phyloP scores from a whole-genome alignment of 2,329 filamentous ascomycete genomes.

The Coniosporium tulheliwenetii region DNA sequence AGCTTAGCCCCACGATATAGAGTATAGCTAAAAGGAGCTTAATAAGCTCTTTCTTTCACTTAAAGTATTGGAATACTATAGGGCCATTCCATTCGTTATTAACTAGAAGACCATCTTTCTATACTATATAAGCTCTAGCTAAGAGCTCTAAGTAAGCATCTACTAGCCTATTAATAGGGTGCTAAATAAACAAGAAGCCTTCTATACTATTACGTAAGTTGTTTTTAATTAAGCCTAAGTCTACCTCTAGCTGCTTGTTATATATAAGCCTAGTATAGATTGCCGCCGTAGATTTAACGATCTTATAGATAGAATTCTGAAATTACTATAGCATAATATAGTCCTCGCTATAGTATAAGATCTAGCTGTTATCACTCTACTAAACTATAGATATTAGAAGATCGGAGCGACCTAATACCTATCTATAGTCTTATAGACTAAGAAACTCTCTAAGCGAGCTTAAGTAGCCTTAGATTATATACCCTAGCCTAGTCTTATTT shows the following conservation, averaged over 20 bases:
- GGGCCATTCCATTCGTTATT: background rate
- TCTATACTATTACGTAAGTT: background rate
- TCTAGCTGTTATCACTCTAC: background rate
- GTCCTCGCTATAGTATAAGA: too few relatives aligned
- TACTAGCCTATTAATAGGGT: background rate
- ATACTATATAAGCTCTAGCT: background rate
- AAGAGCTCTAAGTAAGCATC: background rate
- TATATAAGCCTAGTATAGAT: background rate
- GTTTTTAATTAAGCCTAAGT: background rate
- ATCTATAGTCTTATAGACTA: background rate
- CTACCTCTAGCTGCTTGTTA: background rate
- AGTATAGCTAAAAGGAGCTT: background rate
- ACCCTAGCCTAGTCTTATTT: background rate
- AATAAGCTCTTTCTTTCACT: background rate
- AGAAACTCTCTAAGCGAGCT: background rate
- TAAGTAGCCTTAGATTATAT: background rate
- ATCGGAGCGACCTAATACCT: background rate
- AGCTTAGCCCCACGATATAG: background rate
- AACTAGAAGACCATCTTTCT: background rate
- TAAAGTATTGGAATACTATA: background rate
- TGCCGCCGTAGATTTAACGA: background rate
- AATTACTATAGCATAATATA: background rate
- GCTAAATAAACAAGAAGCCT: background rate
- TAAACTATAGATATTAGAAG: background rate
- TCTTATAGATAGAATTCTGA: background rate